A percentile compares a stretch with the other conserved stretches of the same genome.
Evolutionary conservation across 352 stramenopile genomes (phyloP).

Genomic region (Phytophthora sansomeana): DNA sequence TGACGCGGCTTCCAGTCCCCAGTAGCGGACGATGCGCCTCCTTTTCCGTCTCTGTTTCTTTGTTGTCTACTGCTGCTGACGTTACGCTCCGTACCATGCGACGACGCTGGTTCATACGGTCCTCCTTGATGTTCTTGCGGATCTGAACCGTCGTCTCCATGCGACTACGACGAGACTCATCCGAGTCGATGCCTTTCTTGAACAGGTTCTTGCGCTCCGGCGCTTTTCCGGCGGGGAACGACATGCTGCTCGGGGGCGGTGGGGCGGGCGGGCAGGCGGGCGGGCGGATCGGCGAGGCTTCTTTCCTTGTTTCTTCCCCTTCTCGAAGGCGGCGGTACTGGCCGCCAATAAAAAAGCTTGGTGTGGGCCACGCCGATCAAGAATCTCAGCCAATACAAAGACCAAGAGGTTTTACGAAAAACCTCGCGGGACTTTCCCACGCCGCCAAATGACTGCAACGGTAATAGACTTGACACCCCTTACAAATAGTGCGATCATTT

Average conservation of each 20-base stretch:
- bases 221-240: slow-evolving; percentile 71
- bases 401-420: slow-evolving; percentile 42
- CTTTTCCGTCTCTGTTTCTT: background rate
- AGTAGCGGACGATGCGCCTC: background rate
- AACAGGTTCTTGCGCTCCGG: slow-evolving; percentile 82
- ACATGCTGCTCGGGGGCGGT: slow-evolving; percentile 50
- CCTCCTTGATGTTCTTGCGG: slow-evolving; percentile 85
- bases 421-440: slow-evolving; percentile 25
- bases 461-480: background rate
- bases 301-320: slow-evolving; percentile 45
- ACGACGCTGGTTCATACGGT: slow-evolving; percentile 80
- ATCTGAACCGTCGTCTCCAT: slow-evolving; percentile 89
- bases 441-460: slow-evolving; percentile 1
- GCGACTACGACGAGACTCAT: slow-evolving; percentile 76
- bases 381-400: slow-evolving; percentile 25
- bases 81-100: slow-evolving; percentile 59
- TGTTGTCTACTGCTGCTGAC: background rate
- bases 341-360: slow-evolving; percentile 30
- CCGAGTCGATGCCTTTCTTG: slow-evolving; percentile 83
- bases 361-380: slow-evolving; percentile 36
- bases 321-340: slow-evolving; percentile 35
- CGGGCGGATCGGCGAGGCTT: slow-evolving; percentile 31
- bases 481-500: slow-evolving; percentile 9
- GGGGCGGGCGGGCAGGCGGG: slow-evolving; percentile 1
- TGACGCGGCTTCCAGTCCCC: background rate